phyloP scores from a whole-genome alignment of 768 basidiomycete genomes.

The Coprinopsis strossmayeri region DNA sequence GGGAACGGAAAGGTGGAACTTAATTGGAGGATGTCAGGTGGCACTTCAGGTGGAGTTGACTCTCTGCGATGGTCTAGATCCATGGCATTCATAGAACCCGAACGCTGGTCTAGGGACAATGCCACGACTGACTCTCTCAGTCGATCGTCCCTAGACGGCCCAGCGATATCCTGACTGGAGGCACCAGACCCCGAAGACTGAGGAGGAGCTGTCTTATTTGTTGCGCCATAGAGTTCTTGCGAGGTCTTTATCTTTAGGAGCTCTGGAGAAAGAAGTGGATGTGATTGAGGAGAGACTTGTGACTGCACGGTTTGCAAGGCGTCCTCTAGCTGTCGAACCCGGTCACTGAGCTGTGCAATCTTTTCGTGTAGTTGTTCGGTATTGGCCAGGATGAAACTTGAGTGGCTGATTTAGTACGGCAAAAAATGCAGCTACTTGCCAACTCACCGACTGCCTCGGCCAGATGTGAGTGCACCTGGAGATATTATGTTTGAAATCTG shows the following conservation, averaged over 20 bases:
- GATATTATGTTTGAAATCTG: too few species aligned
- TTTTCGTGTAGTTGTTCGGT: conserved; percentile 62
- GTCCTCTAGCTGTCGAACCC: conserved; percentile 59
- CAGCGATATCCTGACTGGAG: conserved; percentile 3
- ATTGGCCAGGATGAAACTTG: conserved; percentile 63
- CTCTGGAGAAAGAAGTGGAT: conserved; percentile 55
- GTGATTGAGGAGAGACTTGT: conserved; percentile 31
- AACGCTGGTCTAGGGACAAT: conserved; percentile 9
- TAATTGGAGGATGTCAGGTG: conserved; percentile 47
- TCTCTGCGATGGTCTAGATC: conserved; percentile 12
- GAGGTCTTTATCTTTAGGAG: conserved; percentile 59
- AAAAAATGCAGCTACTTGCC: conserved; percentile 13
- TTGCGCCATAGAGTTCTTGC: conserved; percentile 48
- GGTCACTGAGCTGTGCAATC: conserved; percentile 53
- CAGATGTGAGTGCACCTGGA: conserved; percentile 55
- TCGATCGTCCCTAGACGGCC: conserved; percentile 7
- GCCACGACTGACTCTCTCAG: conserved; percentile 13
- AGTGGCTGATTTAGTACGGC: conserved; percentile 4
- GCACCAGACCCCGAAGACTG: conserved; percentile 6
- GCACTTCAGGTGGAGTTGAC: conserved; percentile 30
- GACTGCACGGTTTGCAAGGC: conserved; percentile 42
- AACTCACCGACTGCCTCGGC: conserved; percentile 54
- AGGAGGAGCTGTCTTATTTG: background rate
- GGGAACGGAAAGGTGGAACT: conserved; percentile 67
- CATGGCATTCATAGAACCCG: conserved; percentile 1